Base-by-base conservation (phyloP, 2,329 filamentous ascomycete species). In the Talaromyces sp. region DNA sequence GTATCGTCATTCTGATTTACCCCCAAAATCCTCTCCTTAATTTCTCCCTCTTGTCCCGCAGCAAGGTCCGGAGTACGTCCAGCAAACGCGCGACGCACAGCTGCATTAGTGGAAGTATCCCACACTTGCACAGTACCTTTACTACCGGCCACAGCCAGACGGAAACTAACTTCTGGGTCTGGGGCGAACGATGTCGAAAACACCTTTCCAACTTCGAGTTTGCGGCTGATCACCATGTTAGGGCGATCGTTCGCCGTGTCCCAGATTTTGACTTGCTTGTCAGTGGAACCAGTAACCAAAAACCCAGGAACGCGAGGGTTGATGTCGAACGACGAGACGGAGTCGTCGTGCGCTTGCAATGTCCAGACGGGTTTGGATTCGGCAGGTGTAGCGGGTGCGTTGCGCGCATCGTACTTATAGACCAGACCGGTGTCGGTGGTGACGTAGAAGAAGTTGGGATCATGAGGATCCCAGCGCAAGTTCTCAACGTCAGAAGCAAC, bases 201-300 rank as follows among this genome's bases (percentile, higher is more conserved):
- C 43, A 99, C 91, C 80, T 94, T 96, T 67, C 95, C 95, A 19
- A 99, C 91, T 63, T 96, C 95, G 54, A 98, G 82, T 77, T 98
- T 94, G 70, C 95, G 89, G 29, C 91, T 91, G 5, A 96, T 91
- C 1, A 99, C 92, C 87, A 99, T 91, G 67, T 88, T 91, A 1
- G 95, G 95, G 1, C 92, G 93, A 47, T 86, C 86, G 13, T 89
- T 79, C 71, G 90, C 86, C 65, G 97, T 88, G 79, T 97, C 97
- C 95, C 95, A 99, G 65, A 99, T 84, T 84, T 99, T 99, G 72
- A 98, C 93, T 5, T 90, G 91, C 82, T 92, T 94, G 83, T 99
- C 95, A 15, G 91, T 93, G 1, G 93, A 97, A 2, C 93, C 95
- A 0, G 95, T 98, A 15, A 88, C 95, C 79, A 99, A 86, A 84